Evolutionary conservation across 2,329 filamentous ascomycete species (phyloP).

Genomic region (Zarea fungicola): DNA sequence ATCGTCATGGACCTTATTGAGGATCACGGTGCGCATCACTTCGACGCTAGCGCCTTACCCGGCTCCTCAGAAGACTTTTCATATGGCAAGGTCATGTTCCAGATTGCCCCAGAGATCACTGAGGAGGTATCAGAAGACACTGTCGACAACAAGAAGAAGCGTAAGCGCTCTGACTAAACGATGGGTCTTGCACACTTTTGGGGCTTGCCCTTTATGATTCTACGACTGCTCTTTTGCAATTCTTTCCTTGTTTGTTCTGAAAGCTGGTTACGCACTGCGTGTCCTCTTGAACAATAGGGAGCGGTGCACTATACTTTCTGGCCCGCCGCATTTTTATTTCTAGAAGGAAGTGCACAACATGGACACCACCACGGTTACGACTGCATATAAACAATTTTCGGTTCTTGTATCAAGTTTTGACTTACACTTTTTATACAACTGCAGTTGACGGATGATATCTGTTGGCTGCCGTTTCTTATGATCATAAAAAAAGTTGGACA

Average conservation of each 20-base stretch:
- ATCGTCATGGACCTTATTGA: constrained; percentile 88
- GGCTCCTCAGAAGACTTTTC: constrained; percentile 55
- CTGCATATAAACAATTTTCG: constrained; percentile 25
- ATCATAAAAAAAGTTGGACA: constrained; percentile 26
- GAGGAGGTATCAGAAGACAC: constrained; percentile 52
- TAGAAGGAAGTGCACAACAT: constrained; percentile 7
- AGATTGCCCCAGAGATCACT: constrained; percentile 68
- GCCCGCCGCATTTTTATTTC: constrained; percentile 1
- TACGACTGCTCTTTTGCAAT: constrained; percentile 2
- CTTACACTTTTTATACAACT: constrained; percentile 26
- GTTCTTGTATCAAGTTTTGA: constrained; percentile 41
- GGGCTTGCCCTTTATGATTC: constrained; percentile 11
- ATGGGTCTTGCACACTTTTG: neutral
- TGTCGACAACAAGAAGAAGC: constrained; percentile 50
- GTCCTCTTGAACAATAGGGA: neutral
- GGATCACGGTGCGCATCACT: constrained; percentile 50
- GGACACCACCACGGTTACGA: constrained; percentile 10
- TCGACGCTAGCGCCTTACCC: constrained; percentile 39
- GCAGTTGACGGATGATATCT: constrained; percentile 18
- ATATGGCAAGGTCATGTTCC: constrained; percentile 75
- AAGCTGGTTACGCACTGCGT: neutral
- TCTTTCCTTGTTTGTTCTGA: constrained; percentile 1
- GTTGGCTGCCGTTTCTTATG: constrained; percentile 18
- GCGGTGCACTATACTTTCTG: neutral
- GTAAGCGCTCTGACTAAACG: constrained; percentile 67